phyloP scores from a whole-genome alignment of 2,329 filamentous ascomycete species.

The Pseudogymnoascus sp. region DNA sequence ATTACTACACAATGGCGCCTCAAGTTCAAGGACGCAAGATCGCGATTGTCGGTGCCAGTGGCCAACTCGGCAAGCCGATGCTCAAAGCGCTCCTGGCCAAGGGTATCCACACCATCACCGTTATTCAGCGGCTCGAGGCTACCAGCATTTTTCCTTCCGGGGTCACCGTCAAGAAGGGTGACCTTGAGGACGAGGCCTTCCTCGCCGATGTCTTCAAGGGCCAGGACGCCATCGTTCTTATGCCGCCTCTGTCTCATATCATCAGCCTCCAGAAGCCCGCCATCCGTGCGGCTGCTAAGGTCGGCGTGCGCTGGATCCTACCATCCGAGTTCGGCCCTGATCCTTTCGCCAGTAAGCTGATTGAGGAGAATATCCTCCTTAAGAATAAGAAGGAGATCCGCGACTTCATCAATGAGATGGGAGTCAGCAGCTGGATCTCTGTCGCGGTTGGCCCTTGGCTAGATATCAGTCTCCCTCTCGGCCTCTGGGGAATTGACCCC shows the following conservation, averaged over 20 bases:
- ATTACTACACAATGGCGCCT: neutral
- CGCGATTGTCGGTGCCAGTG: constrained; percentile 8
- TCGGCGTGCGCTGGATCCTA: constrained; percentile 44
- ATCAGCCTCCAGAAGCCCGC: constrained; percentile 39
- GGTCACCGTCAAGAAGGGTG: constrained; percentile 33
- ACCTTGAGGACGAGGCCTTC: constrained; percentile 41
- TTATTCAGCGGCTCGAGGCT: constrained; percentile 39
- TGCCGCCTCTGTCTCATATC: neutral
- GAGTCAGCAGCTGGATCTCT: constrained; percentile 32
- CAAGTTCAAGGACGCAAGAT: constrained; percentile 7
- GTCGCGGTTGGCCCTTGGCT: constrained; percentile 45
- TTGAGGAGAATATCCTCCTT: constrained; percentile 26
- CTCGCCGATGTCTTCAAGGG: constrained; percentile 33
- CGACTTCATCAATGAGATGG: constrained; percentile 34
- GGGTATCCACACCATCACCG: constrained; percentile 42
- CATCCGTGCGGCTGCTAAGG: constrained; percentile 42
- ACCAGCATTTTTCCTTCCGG: constrained; percentile 34
- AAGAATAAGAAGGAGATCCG: constrained; percentile 17
- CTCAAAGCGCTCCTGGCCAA: neutral
- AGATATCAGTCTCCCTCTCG: constrained; percentile 39
- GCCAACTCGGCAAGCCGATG: constrained; percentile 5
- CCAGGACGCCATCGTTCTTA: constrained; percentile 36
- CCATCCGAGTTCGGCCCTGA: constrained; percentile 41
- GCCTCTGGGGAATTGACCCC: constrained; percentile 43
- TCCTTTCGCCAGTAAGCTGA: constrained; percentile 25